Conservation (phyloP, 73 alveolate species). For the Stentor coeruleus region DNA sequence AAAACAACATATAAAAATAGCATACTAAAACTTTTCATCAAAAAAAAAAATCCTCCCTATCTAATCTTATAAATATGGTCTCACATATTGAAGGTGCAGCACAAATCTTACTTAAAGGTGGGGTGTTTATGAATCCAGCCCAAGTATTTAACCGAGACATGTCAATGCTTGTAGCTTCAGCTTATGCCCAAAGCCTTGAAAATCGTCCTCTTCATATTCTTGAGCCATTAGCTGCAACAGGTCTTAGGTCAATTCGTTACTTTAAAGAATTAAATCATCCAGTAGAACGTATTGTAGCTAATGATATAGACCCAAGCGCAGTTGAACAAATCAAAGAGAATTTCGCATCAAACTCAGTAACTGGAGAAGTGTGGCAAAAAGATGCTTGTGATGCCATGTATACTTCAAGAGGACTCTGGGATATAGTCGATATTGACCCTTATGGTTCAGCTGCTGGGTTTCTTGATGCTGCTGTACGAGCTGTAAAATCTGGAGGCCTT, state of each 20-base stretch:
- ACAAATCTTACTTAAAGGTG: constrained; percentile 28
- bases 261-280: constrained; percentile 65
- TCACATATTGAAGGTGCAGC: constrained; percentile 24
- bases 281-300: constrained; percentile 60
- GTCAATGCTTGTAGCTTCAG: constrained; percentile 67
- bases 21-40: too few species aligned
- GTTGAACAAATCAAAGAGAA: constrained; percentile 75
- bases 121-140: constrained; percentile 85
- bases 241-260: constrained; percentile 82
- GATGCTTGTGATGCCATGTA: constrained; percentile 86
- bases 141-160: constrained; percentile 88
- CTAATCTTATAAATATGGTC: neutral
- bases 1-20: too few species aligned
- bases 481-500: constrained; percentile 76
- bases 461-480: constrained; percentile 80
- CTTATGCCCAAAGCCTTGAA: constrained; percentile 44
- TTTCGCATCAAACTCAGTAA: constrained; percentile 46
- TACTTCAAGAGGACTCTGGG: constrained; percentile 48
- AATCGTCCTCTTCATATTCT: constrained; percentile 59
- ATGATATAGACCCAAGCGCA: constrained; percentile 89
- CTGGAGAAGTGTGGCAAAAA: constrained; percentile 47
- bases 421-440: constrained; percentile 90
- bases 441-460: constrained; percentile 91
- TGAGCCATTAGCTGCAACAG: constrained; percentile 94
- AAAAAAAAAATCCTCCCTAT: too few species aligned